phyloP scores from a whole-genome alignment of 352 stramenopile genomes.

The Thalassiosira livingstoniorum region DNA sequence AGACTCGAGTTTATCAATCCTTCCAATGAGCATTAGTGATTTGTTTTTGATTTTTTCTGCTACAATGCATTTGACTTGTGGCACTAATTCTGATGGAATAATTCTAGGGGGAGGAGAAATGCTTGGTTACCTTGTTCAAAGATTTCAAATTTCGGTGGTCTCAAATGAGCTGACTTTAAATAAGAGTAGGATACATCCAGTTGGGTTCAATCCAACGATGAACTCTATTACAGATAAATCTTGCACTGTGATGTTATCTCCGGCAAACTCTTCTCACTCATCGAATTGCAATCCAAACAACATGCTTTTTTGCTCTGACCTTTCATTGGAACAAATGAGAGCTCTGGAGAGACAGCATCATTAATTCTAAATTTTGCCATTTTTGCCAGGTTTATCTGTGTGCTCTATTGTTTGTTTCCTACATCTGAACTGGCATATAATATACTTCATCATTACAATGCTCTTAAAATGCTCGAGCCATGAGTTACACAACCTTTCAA shows the following conservation, averaged over 20 bases:
- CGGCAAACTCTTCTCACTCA: background rate
- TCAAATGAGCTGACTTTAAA: background rate
- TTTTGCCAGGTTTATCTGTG: too few species aligned
- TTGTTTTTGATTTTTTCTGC: conserved; percentile 33
- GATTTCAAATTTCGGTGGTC: conserved; percentile 19
- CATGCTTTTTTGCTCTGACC: background rate
- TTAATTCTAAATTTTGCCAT: too few species aligned
- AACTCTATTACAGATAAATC: background rate
- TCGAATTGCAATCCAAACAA: background rate
- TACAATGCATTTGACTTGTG: conserved; percentile 34
- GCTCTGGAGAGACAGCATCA: background rate
- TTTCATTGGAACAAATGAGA: background rate
- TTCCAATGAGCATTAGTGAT: conserved; percentile 27
- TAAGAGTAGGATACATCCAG: too few species aligned
- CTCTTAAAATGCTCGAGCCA: too few species aligned
- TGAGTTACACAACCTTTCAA: too few species aligned
- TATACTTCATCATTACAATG: too few species aligned
- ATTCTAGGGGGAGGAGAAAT: conserved; percentile 38
- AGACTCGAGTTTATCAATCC: background rate
- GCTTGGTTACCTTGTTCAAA: conserved; percentile 39
- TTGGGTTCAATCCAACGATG: background rate
- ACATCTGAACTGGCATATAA: too few species aligned
- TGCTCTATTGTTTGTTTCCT: too few species aligned
- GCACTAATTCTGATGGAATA: background rate
- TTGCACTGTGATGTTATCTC: background rate